A percentile compares a stretch with the other conserved stretches of the same genome.
Conservation (phyloP, 83 land plant species). For the Thuja plicata region DNA sequence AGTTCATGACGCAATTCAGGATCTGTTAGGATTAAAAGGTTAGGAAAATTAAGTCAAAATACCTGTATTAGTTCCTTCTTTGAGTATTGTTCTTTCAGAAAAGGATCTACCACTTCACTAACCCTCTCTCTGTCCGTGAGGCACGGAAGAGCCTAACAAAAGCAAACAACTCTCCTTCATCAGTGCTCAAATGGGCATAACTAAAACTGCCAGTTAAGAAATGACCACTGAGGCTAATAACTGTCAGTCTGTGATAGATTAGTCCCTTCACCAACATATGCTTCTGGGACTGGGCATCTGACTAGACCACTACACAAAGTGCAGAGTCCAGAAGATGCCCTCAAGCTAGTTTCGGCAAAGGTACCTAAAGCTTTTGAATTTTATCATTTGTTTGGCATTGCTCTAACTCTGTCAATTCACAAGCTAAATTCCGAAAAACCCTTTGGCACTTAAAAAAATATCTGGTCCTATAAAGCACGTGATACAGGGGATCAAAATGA, state of each 20-base stretch:
- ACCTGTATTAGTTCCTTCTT: slow-evolving; percentile 91
- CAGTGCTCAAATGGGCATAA: not conserved
- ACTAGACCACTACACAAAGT: not conserved
- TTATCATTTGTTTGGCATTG: not conserved
- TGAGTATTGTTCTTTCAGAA: slow-evolving; percentile 61
- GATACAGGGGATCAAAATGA: not conserved
- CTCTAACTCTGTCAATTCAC: not conserved
- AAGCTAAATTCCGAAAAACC: not conserved
- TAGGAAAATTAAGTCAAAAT: not conserved
- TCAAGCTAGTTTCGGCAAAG: not conserved
- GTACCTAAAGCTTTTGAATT: not conserved
- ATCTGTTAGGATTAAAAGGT: not conserved
- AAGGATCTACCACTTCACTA: slow-evolving; percentile 83
- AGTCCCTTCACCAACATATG: not conserved
- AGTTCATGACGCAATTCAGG: not conserved
- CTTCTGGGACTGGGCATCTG: not conserved
- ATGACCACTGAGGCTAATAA: not conserved
- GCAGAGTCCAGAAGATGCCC: not conserved
- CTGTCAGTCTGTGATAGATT: not conserved
- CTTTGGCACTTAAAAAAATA: not conserved
- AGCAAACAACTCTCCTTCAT: not conserved
- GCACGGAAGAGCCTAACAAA: slow-evolving; percentile 76
- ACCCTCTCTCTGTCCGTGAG: slow-evolving; percentile 81
- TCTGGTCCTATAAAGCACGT: not conserved
- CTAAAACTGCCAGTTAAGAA: not conserved